Evolutionary conservation across 2,329 filamentous ascomycete species (phyloP).

Genomic region (Cladosporium phlei): DNA sequence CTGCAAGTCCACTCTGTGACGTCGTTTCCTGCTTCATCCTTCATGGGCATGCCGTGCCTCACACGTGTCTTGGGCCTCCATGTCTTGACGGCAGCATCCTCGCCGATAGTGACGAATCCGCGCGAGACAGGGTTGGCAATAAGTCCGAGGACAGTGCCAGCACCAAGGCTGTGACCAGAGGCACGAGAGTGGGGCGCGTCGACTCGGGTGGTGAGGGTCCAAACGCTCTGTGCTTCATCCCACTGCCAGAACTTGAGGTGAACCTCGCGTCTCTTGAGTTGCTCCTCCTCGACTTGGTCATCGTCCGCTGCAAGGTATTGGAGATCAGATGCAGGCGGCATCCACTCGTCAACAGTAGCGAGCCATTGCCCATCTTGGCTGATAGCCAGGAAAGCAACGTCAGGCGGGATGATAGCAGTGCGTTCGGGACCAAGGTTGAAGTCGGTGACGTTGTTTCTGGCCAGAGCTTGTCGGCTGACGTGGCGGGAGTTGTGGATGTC

Average conservation of each 20-base stretch:
- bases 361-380: conserved; percentile 83
- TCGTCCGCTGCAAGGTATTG: conserved; percentile 49
- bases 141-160: conserved; percentile 64
- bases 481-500: conserved; percentile 76
- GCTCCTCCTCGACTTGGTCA: conserved; percentile 35
- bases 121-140: conserved; percentile 62
- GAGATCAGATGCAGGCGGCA: conserved; percentile 65
- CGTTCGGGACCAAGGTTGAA: conserved; percentile 70
- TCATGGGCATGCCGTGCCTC: conserved; percentile 62
- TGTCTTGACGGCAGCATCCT: conserved; percentile 70
- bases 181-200: conserved; percentile 67
- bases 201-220: conserved; percentile 76
- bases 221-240: conserved; percentile 50
- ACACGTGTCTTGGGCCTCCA: conserved; percentile 73
- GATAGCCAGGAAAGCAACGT: conserved; percentile 68
- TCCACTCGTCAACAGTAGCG: conserved; percentile 88
- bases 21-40: conserved; percentile 39
- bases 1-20: conserved; percentile 67
- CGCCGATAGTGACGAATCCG: conserved; percentile 79
- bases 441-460: conserved; percentile 81
- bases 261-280: conserved; percentile 59
- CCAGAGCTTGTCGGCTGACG: conserved; percentile 79
- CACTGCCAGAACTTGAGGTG: conserved; percentile 88
- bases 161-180: conserved; percentile 21
- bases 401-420: conserved; percentile 68